Evolutionary conservation across 1,284 basidiomycete genomes (phyloP), one percentile per base, ranked within the genome.

Genomic region (Naganishia cerealis): DNA sequence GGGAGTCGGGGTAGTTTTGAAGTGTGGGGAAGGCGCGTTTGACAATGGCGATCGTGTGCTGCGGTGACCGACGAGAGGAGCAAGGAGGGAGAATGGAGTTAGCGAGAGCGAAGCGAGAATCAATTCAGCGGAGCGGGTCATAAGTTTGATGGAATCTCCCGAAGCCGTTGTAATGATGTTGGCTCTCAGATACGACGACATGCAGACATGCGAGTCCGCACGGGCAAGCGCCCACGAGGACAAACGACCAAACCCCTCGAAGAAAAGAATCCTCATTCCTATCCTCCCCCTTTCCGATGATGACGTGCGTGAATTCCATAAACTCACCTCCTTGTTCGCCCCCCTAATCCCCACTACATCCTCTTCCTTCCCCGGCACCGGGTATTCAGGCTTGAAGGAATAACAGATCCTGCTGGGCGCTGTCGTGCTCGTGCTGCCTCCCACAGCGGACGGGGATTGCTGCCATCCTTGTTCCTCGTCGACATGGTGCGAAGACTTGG

Each of bases 321-420:
- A 16, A 54, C 61, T 53, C 10, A 63, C 61, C 61, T 63, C 21
- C 50, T 63, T 63, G 61, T 29, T 63, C 13, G 50, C 29, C 16
- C 61, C 61, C 16, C 61, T 36, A 12, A 63, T 42, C 15, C 61
- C 61, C 3, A 63, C 61, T 9, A 63, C 61, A 54, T 63, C 61
- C 50, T 63, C 61, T 50, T 53, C 61, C 50, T 63, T 63, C 16
- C 61, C 61, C 18, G 61, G 50, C 5, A 63, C 61, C 16, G 61
- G 61, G 15, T 63, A 63, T 52, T 63, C 61, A 21, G 61, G 61
- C 36, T 63, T 63, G 61, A 63, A 63, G 15, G 61, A 63, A 16
- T 63, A 63, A 29, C 61, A 63, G 24, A 63, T 63, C 61, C 61
- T 54, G 9, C 50, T 40, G 16, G 61, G 50, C 1, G 61, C 61